Base-by-base conservation (phyloP, 148 eudicot species). In the Euryodendron excelsum region DNA sequence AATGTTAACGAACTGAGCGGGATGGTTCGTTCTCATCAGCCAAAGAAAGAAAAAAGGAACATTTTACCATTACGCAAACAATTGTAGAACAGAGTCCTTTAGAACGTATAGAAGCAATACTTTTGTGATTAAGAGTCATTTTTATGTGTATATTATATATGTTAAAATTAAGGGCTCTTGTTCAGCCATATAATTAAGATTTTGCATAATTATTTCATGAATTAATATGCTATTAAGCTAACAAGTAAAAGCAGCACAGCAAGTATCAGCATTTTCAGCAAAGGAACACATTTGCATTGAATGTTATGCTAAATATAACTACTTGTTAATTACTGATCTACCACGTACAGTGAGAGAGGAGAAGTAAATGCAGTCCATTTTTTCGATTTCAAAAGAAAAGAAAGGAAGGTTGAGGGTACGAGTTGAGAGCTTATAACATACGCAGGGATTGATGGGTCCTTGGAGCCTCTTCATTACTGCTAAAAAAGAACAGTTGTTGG, bases 371-470 rank as follows among this genome's bases (percentile, higher is more conserved):
- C 52, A 13, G 71, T 25, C 8, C 50, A 27, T 8, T 67, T 39
- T 68, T 68, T 10, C 5, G 50, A 23, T 10, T 68, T 18, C 27
- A 39, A 68, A 25, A 68, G 53, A 68, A 20, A 34, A 66, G 45
- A 36, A 66, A 65, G 20, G 28, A 45, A 21, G 28, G 30, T 67
- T 45, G 72, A 39, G 30, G 27, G 55, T 33, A 27, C 5, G 60
- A 55, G 25, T 18, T 41, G 45, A 23, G 12, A 10, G 12, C 31
- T 68, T 50, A 18, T 64, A 69, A 84, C 89, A 76, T 86, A 88
- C 89, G 79, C 77, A 86, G 68, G 86, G 89, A 79, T 88, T 84
- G 79, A 88, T 82, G 89, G 87, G 89, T 69, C 86, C 86, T 82
- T 82, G 89, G 76, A 86, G 87, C 86, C 82, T 86, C 87, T 88